Conservation (phyloP, 1,284 basidiomycete genomes). For the Paramarasmius palmivorus region DNA sequence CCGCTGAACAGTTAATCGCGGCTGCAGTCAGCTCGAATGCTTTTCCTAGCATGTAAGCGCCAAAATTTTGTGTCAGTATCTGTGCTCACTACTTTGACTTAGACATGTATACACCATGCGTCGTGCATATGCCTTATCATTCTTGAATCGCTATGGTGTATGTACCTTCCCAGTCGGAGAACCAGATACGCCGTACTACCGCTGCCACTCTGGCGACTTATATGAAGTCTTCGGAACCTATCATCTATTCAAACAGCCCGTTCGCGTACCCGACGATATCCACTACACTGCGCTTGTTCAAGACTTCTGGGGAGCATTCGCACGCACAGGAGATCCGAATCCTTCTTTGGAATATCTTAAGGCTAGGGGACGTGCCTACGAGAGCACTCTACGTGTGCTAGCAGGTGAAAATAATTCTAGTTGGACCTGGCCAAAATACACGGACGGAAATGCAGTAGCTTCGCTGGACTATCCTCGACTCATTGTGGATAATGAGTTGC, state of each 20-base stretch:
- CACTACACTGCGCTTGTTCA: slow-evolving; percentile 18
- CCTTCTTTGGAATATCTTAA: slow-evolving; percentile 34
- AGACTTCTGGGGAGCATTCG: slow-evolving; percentile 41
- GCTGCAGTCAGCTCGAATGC: slow-evolving; percentile 12
- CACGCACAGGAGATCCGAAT: slow-evolving; percentile 42
- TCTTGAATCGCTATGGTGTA: slow-evolving; percentile 13
- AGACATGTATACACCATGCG: slow-evolving; percentile 19
- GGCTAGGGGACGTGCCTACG: slow-evolving; percentile 26
- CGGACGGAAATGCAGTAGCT: neutral
- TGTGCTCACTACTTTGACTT: neutral
- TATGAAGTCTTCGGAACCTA: slow-evolving; percentile 24
- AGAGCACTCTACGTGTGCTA: slow-evolving; percentile 6
- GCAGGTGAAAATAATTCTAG: neutral
- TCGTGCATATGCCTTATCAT: slow-evolving; percentile 16
- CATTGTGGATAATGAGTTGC: neutral
- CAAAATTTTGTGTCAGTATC: neutral
- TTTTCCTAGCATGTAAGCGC: slow-evolving; percentile 16
- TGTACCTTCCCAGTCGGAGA: slow-evolving; percentile 17
- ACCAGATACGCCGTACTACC: slow-evolving; percentile 11
- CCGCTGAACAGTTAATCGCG: slow-evolving; percentile 15
- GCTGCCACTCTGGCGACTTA: slow-evolving; percentile 36
- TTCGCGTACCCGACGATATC: slow-evolving; percentile 10
- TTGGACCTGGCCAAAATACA: slow-evolving; percentile 10
- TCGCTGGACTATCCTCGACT: slow-evolving; percentile 13
- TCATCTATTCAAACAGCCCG: slow-evolving; percentile 10